A percentile compares a stretch with the other conserved stretches of the same genome.
Evolutionary conservation across 176 grass and related monocot species (phyloP).

Genomic region (Oryza meyeriana): DNA sequence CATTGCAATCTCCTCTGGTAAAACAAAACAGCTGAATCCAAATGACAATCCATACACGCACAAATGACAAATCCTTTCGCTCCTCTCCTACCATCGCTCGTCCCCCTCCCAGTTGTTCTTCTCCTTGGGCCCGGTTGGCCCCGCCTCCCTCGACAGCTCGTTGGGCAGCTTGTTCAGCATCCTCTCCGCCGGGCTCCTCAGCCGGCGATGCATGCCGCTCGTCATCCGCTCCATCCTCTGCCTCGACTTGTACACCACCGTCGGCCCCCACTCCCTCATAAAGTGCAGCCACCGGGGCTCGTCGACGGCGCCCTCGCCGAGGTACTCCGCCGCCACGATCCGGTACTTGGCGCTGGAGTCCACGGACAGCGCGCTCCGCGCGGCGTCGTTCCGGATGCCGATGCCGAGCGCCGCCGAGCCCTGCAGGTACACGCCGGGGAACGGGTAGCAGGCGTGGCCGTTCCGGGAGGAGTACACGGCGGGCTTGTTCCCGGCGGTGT

Average conservation of each 20-base stretch:
- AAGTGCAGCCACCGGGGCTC: constrained; percentile 74
- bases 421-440: constrained; percentile 70
- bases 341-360: constrained; percentile 70
- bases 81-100: constrained; percentile 72
- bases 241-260: constrained; percentile 58
- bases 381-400: constrained; percentile 65
- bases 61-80: not conserved
- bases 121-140: constrained; percentile 81
- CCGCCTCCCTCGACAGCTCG: constrained; percentile 86
- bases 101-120: constrained; percentile 92
- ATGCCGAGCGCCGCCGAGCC: constrained; percentile 57
- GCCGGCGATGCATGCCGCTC: constrained; percentile 30
- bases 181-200: constrained; percentile 50
- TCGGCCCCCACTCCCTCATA: constrained; percentile 90
- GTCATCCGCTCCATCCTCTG: constrained; percentile 47
- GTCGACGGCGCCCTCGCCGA: constrained; percentile 47
- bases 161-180: constrained; percentile 62
- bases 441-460: constrained; percentile 81
- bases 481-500: constrained; percentile 50
- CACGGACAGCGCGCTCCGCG: constrained; percentile 39
- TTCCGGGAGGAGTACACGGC: constrained; percentile 65
- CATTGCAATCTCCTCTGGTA: not conserved
- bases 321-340: constrained; percentile 65
- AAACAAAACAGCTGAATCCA: not conserved
- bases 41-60: not conserved